Percentiles rank a stretch among this genome's conserved stretches.
Evolutionary conservation across 306 rosid species (phyloP).

Genomic region (Trifolium fragiferum): DNA sequence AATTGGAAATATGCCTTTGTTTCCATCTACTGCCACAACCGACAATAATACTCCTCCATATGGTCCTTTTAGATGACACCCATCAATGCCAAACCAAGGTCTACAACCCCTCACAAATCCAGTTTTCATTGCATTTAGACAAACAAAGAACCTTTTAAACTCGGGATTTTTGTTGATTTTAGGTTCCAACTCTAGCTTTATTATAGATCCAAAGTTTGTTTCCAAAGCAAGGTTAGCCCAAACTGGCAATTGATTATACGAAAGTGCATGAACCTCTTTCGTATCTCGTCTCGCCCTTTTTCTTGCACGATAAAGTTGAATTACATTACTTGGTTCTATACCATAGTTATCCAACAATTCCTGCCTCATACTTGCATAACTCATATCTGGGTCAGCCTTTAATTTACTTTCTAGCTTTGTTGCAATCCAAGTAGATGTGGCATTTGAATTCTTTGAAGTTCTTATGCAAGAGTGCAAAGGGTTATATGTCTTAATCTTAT

Average conservation of each 20-base stretch:
- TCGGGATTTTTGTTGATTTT: neutral
- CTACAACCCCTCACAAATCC: neutral
- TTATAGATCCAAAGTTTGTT: neutral
- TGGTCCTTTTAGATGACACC: no score
- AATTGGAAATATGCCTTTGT: no score
- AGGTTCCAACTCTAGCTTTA: neutral
- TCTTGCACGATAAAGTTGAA: neutral
- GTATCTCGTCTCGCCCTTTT: neutral
- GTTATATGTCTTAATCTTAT: neutral
- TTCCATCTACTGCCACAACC: neutral
- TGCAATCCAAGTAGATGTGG: neutral
- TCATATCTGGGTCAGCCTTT: neutral
- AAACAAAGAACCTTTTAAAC: neutral
- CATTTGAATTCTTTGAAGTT: neutral
- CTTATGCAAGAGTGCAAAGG: neutral
- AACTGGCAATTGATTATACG: neutral
- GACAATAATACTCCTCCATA: no score
- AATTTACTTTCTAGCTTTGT: neutral
- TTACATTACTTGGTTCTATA: neutral
- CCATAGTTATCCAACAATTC: neutral
- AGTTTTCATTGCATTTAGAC: neutral
- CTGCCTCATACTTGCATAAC: neutral
- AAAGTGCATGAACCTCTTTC: neutral
- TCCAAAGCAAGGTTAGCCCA: constrained; percentile 2
- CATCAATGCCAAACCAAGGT: neutral